phyloP scores from a whole-genome alignment of 768 basidiomycete species.

The Heimioporus sp. region DNA sequence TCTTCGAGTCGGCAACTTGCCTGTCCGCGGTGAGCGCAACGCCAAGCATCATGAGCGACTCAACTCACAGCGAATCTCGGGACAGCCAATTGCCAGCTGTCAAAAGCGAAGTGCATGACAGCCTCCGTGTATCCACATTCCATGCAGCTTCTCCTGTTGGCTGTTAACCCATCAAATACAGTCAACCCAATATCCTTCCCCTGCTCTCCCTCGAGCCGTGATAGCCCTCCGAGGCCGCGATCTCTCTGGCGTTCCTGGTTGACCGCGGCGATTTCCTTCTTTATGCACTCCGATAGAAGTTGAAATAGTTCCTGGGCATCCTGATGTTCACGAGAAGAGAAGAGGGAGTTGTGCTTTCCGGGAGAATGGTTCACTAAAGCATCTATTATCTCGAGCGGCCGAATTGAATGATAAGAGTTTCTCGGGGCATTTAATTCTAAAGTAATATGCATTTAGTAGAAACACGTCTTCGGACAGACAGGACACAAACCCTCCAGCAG shows the following conservation, averaged over 20 bases:
- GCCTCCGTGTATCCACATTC: slow-evolving; percentile 92
- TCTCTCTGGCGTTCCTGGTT: slow-evolving; percentile 69
- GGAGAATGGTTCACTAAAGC: slow-evolving; percentile 58
- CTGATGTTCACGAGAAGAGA: slow-evolving; percentile 92
- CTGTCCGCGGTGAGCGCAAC: slow-evolving; percentile 34
- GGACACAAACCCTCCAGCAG: slow-evolving; percentile 59
- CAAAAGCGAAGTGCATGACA: slow-evolving; percentile 88
- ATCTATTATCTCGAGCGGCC: slow-evolving; percentile 70
- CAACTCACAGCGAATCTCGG: slow-evolving; percentile 59
- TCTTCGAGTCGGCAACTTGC: slow-evolving; percentile 71
- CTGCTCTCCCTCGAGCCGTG: slow-evolving; percentile 20
- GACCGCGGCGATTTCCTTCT: slow-evolving; percentile 76
- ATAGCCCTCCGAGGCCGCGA: slow-evolving; percentile 65
- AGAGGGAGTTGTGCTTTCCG: slow-evolving; percentile 59
- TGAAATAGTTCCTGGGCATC: slow-evolving; percentile 99
- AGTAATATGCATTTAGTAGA: slow-evolving; percentile 1
- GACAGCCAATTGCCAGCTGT: slow-evolving; percentile 79
- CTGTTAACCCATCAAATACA: slow-evolving; percentile 88
- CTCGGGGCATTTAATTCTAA: slow-evolving; percentile 66
- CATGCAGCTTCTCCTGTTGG: slow-evolving; percentile 84
- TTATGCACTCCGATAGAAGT: slow-evolving; percentile 85
- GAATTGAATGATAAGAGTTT: slow-evolving; percentile 56
- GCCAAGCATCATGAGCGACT: slow-evolving; percentile 1
- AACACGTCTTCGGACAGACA: not conserved
- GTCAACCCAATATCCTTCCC: slow-evolving; percentile 52